Evolutionary conservation across 2,329 filamentous ascomycete species (phyloP).

Genomic region (Tolypocladium paradoxum): DNA sequence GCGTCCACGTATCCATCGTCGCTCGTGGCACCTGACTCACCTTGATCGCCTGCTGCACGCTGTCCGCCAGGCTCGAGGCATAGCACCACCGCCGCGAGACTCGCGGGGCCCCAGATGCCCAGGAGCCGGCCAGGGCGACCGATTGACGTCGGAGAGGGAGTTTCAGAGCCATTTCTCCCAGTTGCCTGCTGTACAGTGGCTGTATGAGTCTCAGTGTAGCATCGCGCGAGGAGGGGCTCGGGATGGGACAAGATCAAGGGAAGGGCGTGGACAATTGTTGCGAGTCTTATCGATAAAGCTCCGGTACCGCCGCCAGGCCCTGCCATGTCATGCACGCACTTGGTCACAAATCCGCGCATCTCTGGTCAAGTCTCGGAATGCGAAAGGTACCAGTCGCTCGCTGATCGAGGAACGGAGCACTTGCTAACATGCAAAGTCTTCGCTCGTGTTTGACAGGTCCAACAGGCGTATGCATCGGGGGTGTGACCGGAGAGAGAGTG

Average conservation of each 20-base stretch:
- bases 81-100: constrained; percentile 17
- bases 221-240: not conserved
- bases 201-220: not conserved
- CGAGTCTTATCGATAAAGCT: constrained; percentile 7
- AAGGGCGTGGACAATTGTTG: not conserved
- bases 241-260: not conserved
- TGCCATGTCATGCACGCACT: too few species aligned
- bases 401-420: too few species aligned
- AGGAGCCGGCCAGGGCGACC: constrained; percentile 15
- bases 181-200: not conserved
- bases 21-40: constrained; percentile 12
- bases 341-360: too few species aligned
- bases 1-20: not conserved
- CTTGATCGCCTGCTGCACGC: constrained; percentile 21
- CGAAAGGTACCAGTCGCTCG: not conserved
- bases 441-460: too few species aligned
- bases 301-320: constrained; percentile 9
- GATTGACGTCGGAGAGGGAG: constrained; percentile 27
- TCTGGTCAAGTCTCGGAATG: not conserved
- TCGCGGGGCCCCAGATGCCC: constrained; percentile 13
- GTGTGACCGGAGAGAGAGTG: too few species aligned
- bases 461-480: too few species aligned
- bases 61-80: constrained; percentile 24
- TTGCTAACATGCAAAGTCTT: too few species aligned
- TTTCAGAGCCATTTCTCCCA: constrained; percentile 27